Evolutionary conservation across 202 grass and related monocot genomes (phyloP).

Genomic region (Carex arenaria): DNA sequence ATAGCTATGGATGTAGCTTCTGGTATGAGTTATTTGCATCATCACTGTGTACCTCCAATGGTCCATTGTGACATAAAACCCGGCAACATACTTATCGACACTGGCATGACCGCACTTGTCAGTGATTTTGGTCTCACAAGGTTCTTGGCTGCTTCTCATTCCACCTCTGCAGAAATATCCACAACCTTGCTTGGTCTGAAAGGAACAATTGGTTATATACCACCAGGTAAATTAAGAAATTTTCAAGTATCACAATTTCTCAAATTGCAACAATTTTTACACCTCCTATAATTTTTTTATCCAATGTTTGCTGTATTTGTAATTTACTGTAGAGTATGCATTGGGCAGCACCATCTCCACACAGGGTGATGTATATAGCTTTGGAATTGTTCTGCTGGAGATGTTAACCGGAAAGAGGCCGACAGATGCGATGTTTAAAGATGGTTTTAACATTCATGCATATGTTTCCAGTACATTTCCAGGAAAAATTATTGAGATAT

Average conservation of each 20-base stretch:
- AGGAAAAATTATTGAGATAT: not conserved
- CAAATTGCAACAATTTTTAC: not conserved
- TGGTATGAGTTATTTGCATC: conserved; percentile 9
- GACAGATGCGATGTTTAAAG: not conserved
- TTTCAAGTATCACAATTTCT: not conserved
- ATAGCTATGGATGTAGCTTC: not conserved
- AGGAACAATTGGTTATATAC: conserved; percentile 24
- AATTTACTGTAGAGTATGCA: not conserved
- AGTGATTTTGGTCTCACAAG: conserved; percentile 14
- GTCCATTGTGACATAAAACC: conserved; percentile 26
- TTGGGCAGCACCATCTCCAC: not conserved
- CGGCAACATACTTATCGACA: conserved; percentile 5
- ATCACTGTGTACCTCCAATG: not conserved
- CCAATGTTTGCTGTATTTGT: not conserved
- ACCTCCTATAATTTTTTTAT: too few species aligned
- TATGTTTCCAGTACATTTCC: not conserved
- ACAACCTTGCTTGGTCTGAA: not conserved
- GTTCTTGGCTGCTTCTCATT: not conserved
- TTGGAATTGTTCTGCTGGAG: not conserved
- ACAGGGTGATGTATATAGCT: not conserved
- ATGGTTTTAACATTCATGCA: not conserved
- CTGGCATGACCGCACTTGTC: not conserved
- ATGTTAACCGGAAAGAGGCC: not conserved
- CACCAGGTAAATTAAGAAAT: conserved; percentile 9
- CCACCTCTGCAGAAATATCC: not conserved